Evolutionary conservation across 371 early-diverging fungal species (phyloP), one percentile per base, ranked within the genome.

Genomic region (Syncephalastrum sp.): DNA sequence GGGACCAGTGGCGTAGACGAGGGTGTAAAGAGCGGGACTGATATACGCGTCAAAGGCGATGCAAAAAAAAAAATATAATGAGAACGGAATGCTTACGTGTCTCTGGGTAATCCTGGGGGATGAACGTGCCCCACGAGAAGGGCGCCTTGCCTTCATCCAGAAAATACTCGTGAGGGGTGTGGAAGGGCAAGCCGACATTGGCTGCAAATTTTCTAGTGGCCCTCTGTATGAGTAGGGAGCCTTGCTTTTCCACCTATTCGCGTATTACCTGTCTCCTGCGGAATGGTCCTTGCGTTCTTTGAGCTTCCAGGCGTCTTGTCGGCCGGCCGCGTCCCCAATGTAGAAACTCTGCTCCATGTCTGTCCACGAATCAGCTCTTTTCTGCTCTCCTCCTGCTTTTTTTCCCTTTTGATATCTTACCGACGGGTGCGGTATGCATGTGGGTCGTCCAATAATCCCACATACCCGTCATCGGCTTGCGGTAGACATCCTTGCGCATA

Each of bases 311-410:
- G 74, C 82, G 4, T 62, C 79, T 0, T 76, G 71, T 24, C 97
- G 74, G 3, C 97, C 96, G 15, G 94, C 95, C 2, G 96, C 97
- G 71, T 97, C 97, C 13, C 97, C 97, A 3, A 92, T 88, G 70
- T 83, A 97, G 46, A 90, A 93, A 56, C 88, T 85, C 13, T 64
- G 41, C 0, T 52, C 25, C 25, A 51, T 48, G 57, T 89, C 90
- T 66, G 79, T 44, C 16, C n/a, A 42, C 13, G 3, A 2, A 4
- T 54, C 13, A 43, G 41, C 42, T 19, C 46, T 41, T 59, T 25
- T 44, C 54, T 14, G 48, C 38, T n/a, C 33, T 6, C 4, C 15
- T 46, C 4, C 15, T 46, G 14, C 51, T 47, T 6, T 42, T 42
- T 1, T 64, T 38, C 1, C 14, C n/a, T 47, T 24, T 17, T 33